Base-by-base conservation (phyloP, 768 basidiomycete species). In the Amanita thiersii region DNA sequence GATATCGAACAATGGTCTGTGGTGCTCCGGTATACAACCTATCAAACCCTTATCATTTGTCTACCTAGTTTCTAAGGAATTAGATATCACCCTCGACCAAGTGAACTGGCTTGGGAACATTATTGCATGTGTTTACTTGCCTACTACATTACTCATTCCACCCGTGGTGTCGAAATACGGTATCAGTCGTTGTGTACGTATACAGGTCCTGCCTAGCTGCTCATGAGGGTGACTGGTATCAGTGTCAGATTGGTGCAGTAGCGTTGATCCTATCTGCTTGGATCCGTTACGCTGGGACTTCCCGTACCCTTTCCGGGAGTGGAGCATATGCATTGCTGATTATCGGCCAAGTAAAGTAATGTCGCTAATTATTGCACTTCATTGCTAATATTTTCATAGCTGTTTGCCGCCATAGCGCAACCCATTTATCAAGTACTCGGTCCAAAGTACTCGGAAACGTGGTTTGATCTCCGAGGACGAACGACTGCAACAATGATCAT, bases 101-200 rank as follows among this genome's bases (percentile, higher is more conserved):
- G 79, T 86, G 10, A 89, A 86, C 50, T 90, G 89, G 88, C 64
- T 91, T 1, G 79, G 81, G 7, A 90, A 85, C 51, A 66, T 82
- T 39, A 63, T 81, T 14, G 67, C 73, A 2, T 64, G 75, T 24
- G 56, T 79, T 1, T 88, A 77, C 48, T 64, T 90, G 11, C 81
- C 81, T 1, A 63, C 66, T 5, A 8, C 84, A 1, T 50, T 84
- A 24, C 49, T 74, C 12, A 61, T 82, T 10, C 87, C 88, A 0
- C 52, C 68, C 8, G 49, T 85, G 21, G 72, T 75, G 45, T 61
- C 68, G 12, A 68, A 69, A 47, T 79, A 72, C 47, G 84, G 86
- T 2, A 58, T 88, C 28, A 68, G 73, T 28, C 61, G 69, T 50
- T 76, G 76, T 51, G 87, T 86, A 49, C 34, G 80, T 67, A n/a